Evolutionary conservation across 176 grass and related monocot species (phyloP).

Genomic region (Avena sativa): DNA sequence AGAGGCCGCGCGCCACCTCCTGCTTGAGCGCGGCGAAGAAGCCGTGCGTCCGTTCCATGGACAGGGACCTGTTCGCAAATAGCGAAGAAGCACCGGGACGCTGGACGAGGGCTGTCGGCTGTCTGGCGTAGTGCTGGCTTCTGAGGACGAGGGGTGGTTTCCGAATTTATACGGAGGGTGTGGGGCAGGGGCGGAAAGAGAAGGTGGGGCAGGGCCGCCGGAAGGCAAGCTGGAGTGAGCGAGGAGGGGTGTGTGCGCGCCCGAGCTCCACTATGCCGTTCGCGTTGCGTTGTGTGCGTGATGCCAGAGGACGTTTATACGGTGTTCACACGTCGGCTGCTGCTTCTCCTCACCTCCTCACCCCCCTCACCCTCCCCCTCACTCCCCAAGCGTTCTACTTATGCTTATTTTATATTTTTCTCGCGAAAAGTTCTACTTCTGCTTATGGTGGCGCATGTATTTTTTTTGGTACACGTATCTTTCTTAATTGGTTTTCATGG

Average conservation of each 20-base stretch:
- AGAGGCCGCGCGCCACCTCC: constrained; percentile 68
- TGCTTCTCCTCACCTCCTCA: constrained; percentile 39
- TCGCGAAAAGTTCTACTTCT: too few species aligned
- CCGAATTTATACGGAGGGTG: constrained; percentile 53
- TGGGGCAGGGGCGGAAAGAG: constrained; percentile 35
- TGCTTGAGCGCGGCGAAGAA: constrained; percentile 70
- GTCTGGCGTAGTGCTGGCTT: constrained; percentile 24
- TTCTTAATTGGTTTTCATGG: background rate
- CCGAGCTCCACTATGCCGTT: too few species aligned
- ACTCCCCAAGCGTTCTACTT: background rate
- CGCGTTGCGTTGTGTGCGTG: background rate
- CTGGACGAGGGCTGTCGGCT: background rate
- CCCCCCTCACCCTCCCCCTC: too few species aligned
- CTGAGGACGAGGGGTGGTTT: background rate
- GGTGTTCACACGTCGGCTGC: constrained; percentile 30
- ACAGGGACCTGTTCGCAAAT: constrained; percentile 11
- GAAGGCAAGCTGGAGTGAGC: constrained; percentile 12
- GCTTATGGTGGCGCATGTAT: too few species aligned
- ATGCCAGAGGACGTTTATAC: constrained; percentile 28
- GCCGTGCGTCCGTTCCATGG: constrained; percentile 74
- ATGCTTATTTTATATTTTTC: background rate
- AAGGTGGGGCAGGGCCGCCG: background rate
- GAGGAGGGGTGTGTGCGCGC: background rate
- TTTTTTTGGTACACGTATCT: too few species aligned
- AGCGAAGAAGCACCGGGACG: background rate